Conservation (phyloP, 306 rosid genomes). For the Begonia fuchsioides region DNA sequence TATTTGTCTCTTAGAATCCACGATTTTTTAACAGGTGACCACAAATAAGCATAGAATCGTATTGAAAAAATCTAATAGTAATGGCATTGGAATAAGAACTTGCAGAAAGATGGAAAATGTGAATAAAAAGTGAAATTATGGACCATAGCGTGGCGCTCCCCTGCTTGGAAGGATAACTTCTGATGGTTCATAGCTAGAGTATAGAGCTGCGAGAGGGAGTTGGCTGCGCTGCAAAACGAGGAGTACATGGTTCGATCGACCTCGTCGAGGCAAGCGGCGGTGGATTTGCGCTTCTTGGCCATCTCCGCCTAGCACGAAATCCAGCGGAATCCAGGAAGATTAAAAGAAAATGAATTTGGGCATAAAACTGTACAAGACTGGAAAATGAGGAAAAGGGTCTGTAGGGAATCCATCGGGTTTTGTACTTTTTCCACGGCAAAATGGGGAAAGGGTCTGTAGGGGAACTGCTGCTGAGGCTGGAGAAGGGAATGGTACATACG, state of each 20-base stretch:
- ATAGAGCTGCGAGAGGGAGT: conserved; percentile 82
- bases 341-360: too few relatives aligned
- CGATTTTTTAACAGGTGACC: too few relatives aligned
- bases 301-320: conserved; percentile 4
- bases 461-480: conserved; percentile 2
- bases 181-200: conserved; percentile 85
- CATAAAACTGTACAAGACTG: too few relatives aligned
- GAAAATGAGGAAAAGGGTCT: too few relatives aligned
- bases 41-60: too few relatives aligned
- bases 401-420: too few relatives aligned
- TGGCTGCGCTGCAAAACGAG: conserved; percentile 78
- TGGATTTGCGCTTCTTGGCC: conserved; percentile 54
- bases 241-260: conserved; percentile 92
- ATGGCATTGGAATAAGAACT: too few relatives aligned
- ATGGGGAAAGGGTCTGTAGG: too few relatives aligned
- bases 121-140: conserved; percentile 10
- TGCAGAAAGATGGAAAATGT: too few relatives aligned
- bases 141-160: conserved; percentile 78
- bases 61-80: too few relatives aligned
- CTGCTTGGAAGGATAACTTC: conserved; percentile 82
- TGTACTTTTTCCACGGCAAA: background rate
- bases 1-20: too few relatives aligned
- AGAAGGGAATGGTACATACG: conserved; percentile 3
- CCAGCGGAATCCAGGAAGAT: conserved; percentile 1
- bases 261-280: conserved; percentile 76